Evolutionary conservation across 2,329 filamentous ascomycete species (phyloP), one percentile per base, ranked within the genome.

Genomic region (Trematosphaeria pertusa): DNA sequence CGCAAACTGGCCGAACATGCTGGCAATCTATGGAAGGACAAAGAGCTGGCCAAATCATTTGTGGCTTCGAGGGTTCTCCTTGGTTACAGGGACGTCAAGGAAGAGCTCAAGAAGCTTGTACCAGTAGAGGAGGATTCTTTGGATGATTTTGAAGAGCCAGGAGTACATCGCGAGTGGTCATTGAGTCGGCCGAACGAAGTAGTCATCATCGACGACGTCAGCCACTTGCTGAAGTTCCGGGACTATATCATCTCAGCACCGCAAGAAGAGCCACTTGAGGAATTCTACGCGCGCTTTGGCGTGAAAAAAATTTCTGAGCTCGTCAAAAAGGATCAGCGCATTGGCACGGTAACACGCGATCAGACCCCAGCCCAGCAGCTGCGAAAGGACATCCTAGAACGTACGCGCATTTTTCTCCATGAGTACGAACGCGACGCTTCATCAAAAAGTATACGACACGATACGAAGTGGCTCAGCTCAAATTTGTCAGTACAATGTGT

Each of bases 381-480:
- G 33, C 85, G 87, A 43, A 91, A 88, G 59, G 85, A 93, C 52
- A 89, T 97, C 14, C 77, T 95, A 4, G 95, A 99, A 70, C 85
- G 94, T 43, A 87, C 88, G 43, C 89, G 93, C 55, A 81, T 99
- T 19, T 99, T 97, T 70, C 77, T 99, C 20, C 88, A 97, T 64
- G 92, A 89, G 62, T 88, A 93, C 65, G 82, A 86, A 26, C 78
- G 82, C 4, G 89, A 95, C 49, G 62, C 59, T n/a, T 70, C 67
- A 1, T 65, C 64, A 1, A 71, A 71, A 26, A 79, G 81, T n/a
- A 86, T 99, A 64, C 88, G 87, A 57, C 90, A 94, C 62, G 92
- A 97, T 67, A 82, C 85, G 5, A 89, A 88, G 59, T 99, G 94
- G 94, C 78, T 99, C 9, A 91, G 96, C 61, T 89, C 90, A 65